Base-by-base conservation (phyloP, 2,329 filamentous ascomycete genomes). In the Aphanocladium album region DNA sequence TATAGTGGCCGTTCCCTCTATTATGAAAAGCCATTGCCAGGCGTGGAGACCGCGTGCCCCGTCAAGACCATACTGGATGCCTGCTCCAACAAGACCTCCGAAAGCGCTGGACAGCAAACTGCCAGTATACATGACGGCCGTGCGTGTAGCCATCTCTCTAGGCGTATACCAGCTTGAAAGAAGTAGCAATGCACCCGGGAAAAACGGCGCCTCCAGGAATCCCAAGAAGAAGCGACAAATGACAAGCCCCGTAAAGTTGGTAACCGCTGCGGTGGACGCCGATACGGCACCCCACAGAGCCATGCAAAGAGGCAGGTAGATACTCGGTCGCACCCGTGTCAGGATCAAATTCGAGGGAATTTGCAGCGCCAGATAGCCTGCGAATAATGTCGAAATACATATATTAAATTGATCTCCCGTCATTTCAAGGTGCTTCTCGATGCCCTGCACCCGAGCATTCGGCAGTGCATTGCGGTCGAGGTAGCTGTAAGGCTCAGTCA, bases 21-120 rank as follows among this genome's bases (percentile, higher is more conserved):
- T 82, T 12, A 80, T 80, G 62, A 89, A 89, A 60, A 89, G 86
- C 85, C 88, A 88, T 11, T 85, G 76, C 86, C 86, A 89, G 12
- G 71, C 72, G 47, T 73, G 74, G 0, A 88, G 72, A 14, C 74
- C 68, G 1, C 23, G 71, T 0, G 74, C 74, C 1, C 81, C 78
- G 6, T 74, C 72, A 11, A 80, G 52, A n/a, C 72, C 73, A 0
- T 74, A 75, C 0, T 83, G 66, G 2, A 84, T 79, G 0, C 75
- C 80, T 0, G 81, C 81, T 0, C 78, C 81, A 2, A 80, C 71
- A 16, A 83, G 70, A 0, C 80, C 80, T 0, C 80, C 79, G 65
- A 83, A 83, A 52, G 79, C 78, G 59, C 80, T 81, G 0, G 79
- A 79, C 0, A 84, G 64, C 0, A 78, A 75, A 5, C 85, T 85